These are phyloP conservation scores for Hymenoscyphus fructigenus DNA, from an alignment of 2,329 filamentous ascomycete genomes.

Conservation along the genomic window DNA sequence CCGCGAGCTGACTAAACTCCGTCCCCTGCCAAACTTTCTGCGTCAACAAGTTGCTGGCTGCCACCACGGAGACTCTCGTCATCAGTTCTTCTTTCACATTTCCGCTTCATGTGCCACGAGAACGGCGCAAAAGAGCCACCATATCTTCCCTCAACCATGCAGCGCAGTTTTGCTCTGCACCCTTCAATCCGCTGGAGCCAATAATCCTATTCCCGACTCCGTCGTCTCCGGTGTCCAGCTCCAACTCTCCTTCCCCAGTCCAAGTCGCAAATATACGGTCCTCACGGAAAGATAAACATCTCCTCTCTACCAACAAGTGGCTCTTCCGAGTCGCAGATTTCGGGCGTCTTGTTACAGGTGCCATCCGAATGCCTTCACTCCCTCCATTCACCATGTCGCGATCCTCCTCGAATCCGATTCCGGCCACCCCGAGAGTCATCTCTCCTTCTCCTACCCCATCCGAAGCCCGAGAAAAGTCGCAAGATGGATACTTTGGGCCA, in stretches of 20 bases:
- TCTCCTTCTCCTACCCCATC: slow-evolving; percentile 80
- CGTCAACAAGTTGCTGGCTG: not conserved
- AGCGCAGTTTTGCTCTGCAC: slow-evolving; percentile 56
- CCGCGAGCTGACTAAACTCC: not conserved
- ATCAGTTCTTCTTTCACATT: slow-evolving; percentile 6
- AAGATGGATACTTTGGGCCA: slow-evolving; percentile 69
- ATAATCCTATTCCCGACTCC: slow-evolving; percentile 40
- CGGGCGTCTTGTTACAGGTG: slow-evolving; percentile 54
- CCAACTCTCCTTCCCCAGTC: slow-evolving; percentile 17
- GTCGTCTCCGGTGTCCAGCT: slow-evolving; percentile 27
- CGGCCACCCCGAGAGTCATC: slow-evolving; percentile 81
- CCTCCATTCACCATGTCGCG: slow-evolving; percentile 53
- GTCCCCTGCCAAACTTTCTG: not conserved
- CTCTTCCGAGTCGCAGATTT: slow-evolving; percentile 49
- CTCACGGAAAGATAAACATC: slow-evolving; percentile 53
- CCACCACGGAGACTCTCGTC: not conserved
- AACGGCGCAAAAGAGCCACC: slow-evolving; percentile 33
- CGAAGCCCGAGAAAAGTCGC: slow-evolving; percentile 49
- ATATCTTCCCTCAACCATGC: slow-evolving; percentile 49
- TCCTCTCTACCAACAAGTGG: slow-evolving; percentile 46
- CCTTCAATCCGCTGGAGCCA: slow-evolving; percentile 55
- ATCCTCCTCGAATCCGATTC: slow-evolving; percentile 52
- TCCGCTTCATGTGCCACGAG: slow-evolving; percentile 29
- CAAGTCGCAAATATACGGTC: slow-evolving; percentile 37
- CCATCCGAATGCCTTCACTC: slow-evolving; percentile 55